Conservation (phyloP, 2,329 filamentous ascomycete species). For the Diaporthe citrichinensis region DNA sequence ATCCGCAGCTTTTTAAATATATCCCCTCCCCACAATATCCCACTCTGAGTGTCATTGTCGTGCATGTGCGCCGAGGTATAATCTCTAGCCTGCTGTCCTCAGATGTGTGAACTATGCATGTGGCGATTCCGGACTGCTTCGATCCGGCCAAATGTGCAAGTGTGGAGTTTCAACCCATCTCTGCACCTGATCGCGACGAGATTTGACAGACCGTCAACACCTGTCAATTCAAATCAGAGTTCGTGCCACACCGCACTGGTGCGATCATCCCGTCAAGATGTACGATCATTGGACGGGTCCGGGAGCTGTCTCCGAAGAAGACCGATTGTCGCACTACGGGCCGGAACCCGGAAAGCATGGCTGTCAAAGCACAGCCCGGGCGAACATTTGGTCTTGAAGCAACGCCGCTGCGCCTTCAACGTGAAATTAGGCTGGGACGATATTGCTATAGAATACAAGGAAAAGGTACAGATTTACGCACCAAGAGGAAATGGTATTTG, state of each 20-base stretch:
- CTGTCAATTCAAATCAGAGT: not conserved
- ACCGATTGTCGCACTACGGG: slow-evolving; percentile 7
- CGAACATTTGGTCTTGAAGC: not conserved
- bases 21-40: too few relatives aligned
- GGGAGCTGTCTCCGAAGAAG: not conserved
- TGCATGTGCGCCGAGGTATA: not conserved
- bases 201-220: not conserved
- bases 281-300: not conserved
- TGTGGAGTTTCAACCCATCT: slow-evolving; percentile 5
- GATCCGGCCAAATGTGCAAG: not conserved
- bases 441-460: not conserved
- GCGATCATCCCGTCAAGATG: not conserved
- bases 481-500: not conserved
- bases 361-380: slow-evolving; percentile 1
- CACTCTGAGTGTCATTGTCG: not conserved
- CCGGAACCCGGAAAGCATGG: not conserved
- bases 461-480: not conserved
- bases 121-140: slow-evolving; percentile 1
- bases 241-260: not conserved
- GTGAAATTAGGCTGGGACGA: not conserved
- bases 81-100: not conserved
- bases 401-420: not conserved
- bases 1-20: not conserved
- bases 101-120: not conserved
- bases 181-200: not conserved